Evolutionary conservation across 352 stramenopile species (phyloP), one percentile per base, ranked within the genome.

Genomic region (Phytophthora tubulina): DNA sequence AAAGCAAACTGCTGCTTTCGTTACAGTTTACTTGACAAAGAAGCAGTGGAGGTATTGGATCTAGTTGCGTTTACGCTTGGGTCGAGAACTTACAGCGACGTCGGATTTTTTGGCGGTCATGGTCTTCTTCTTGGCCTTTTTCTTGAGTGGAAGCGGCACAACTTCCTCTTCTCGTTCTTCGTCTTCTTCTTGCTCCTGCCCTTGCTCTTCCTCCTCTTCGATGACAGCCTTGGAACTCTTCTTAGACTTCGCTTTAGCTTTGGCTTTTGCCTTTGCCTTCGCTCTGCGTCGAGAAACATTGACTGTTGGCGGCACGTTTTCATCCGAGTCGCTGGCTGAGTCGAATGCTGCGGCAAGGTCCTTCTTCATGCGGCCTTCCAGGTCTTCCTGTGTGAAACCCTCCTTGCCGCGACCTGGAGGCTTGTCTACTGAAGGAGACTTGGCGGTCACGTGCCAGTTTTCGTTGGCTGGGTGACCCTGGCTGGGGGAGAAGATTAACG

Each of bases 341-440:
- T 87, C 80, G 45, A 88, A 84, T 0, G 73, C 82, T 6, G 64
- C 68, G 9, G 75, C 75, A n/a, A 91, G 61, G 42, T 91, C 80
- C 38, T 85, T 78, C 63, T 90, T 79, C 86, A 91, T 92, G 42
- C 75, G 81, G 15, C 81, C 75, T 66, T 92, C 84, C 13, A 91
- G 67, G 59, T 86, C 78, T 57, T 90, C 70, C 51, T 90, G 80
- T n/a, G 78, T 80, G 56, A 86, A 85, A 35, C 50, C 42, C 48
- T 79, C 66, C 44, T 75, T 75, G 9, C 49, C 56, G 6, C 46
- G 59, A 35, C 51, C 50, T 21, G 61, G 63, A 36, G 36, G 38
- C 46, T 72, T 76, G 1, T 79, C 69, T 15, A 91, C 72, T 3
- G 78, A 81, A 33, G 86, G 83, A 0, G 83, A 90, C 54, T 86